phyloP scores from a whole-genome alignment of 257 asterid species.

The Avicennia marina region DNA sequence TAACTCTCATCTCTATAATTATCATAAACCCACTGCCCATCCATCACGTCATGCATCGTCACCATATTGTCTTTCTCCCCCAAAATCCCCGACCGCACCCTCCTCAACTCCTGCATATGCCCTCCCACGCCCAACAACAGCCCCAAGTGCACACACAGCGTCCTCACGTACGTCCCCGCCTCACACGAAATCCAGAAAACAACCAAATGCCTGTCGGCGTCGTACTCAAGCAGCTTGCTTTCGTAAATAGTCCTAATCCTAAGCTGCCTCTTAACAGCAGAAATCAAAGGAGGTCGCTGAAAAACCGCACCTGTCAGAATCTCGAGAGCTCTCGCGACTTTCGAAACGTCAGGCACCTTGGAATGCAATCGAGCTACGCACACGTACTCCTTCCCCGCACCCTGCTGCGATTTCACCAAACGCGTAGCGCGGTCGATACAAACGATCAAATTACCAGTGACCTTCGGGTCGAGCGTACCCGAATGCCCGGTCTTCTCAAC shows the following conservation, averaged over 20 bases:
- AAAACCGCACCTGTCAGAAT: slow-evolving; percentile 88
- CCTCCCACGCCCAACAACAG: slow-evolving; percentile 84
- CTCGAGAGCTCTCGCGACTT: slow-evolving; percentile 82
- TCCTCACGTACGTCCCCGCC: slow-evolving; percentile 95
- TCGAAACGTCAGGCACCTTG: slow-evolving; percentile 62
- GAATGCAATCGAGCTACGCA: slow-evolving; percentile 85
- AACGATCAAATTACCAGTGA: slow-evolving; percentile 87
- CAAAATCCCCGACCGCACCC: slow-evolving; percentile 83
- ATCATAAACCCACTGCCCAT: slow-evolving; percentile 84
- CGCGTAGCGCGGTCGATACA: slow-evolving; percentile 94
- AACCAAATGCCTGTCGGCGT: slow-evolving; percentile 66
- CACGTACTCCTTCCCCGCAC: slow-evolving; percentile 94
- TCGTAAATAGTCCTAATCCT: slow-evolving; percentile 90
- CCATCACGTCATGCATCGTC: slow-evolving; percentile 95
- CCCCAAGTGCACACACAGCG: slow-evolving; percentile 93
- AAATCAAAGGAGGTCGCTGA: slow-evolving; percentile 88
- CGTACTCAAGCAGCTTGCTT: slow-evolving; percentile 87
- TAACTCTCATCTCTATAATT: slow-evolving; percentile 78
- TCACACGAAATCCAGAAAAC: slow-evolving; percentile 96
- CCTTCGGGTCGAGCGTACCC: slow-evolving; percentile 94
- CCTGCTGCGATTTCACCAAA: slow-evolving; percentile 91
- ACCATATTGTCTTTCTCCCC: slow-evolving; percentile 99
- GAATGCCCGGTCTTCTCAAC: slow-evolving; percentile 93
- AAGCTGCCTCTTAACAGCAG: slow-evolving; percentile 92
- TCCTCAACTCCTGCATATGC: slow-evolving; percentile 92